phyloP scores from a whole-genome alignment of 805 yeast species.

The Candida silvicultrix region DNA sequence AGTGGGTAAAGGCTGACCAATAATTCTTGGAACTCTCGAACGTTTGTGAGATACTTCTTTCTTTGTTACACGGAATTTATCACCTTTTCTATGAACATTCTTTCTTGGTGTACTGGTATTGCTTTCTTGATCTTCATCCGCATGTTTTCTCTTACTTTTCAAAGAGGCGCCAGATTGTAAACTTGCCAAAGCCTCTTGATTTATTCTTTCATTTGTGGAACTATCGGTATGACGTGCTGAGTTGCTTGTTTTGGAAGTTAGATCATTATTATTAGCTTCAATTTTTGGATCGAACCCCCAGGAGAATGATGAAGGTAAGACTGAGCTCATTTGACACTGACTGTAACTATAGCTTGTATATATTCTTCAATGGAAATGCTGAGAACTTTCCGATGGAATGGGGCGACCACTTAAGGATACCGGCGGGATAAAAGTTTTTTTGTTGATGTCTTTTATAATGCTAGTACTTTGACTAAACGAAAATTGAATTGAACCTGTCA shows the following conservation, averaged over 20 bases:
- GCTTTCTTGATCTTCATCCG: slow-evolving; percentile 9
- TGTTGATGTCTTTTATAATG: too few relatives aligned
- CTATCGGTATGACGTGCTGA: background rate
- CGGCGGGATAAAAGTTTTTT: background rate
- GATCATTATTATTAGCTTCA: slow-evolving; percentile 20
- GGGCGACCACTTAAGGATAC: background rate
- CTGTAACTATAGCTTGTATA: too few relatives aligned
- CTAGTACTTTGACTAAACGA: too few relatives aligned
- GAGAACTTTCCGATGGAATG: too few relatives aligned
- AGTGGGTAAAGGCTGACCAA: slow-evolving; percentile 58
- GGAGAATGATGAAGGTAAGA: slow-evolving; percentile 13
- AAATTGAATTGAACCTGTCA: too few relatives aligned
- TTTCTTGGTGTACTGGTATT: slow-evolving; percentile 1
- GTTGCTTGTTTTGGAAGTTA: background rate
- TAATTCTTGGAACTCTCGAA: slow-evolving; percentile 24
- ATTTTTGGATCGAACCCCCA: slow-evolving; percentile 21
- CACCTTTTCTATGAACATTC: slow-evolving; percentile 3
- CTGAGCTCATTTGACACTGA: background rate
- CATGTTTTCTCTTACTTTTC: slow-evolving; percentile 10
- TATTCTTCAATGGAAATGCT: too few relatives aligned
- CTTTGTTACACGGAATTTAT: slow-evolving; percentile 9
- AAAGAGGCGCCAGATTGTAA: background rate
- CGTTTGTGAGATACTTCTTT: slow-evolving; percentile 19
- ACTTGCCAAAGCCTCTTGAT: background rate
- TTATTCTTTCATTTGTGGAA: background rate